phyloP scores from a whole-genome alignment of 768 basidiomycete species.

The Lentinula sp. region DNA sequence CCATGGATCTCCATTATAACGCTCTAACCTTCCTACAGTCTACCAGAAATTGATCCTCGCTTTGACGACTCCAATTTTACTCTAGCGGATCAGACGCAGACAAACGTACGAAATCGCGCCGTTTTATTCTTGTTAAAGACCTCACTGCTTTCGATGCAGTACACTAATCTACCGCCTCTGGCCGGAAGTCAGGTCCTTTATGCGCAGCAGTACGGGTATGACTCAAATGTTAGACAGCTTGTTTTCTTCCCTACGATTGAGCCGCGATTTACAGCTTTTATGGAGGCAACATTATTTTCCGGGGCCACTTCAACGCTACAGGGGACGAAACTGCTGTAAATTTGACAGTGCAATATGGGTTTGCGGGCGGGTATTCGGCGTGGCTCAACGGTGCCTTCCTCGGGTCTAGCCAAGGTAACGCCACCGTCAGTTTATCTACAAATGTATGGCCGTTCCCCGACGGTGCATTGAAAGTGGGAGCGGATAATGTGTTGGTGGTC shows the following conservation, averaged over 20 bases:
- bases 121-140: not conserved
- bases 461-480: constrained; percentile 24
- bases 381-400: constrained; percentile 45
- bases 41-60: constrained; percentile 40
- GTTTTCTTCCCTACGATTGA: not conserved
- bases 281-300: constrained; percentile 45
- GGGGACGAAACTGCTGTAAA: constrained; percentile 41
- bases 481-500: constrained; percentile 38
- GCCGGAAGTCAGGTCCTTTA: constrained; percentile 39
- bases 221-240: not conserved
- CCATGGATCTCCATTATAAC: constrained; percentile 2
- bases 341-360: constrained; percentile 43
- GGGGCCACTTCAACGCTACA: constrained; percentile 44
- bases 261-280: constrained; percentile 32
- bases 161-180: constrained; percentile 42
- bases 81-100: constrained; percentile 34
- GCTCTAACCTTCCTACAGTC: constrained; percentile 18
- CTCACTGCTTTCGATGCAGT: constrained; percentile 21
- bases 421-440: constrained; percentile 35
- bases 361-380: constrained; percentile 46
- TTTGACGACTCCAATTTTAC: constrained; percentile 47
- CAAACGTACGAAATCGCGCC: constrained; percentile 28
- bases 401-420: constrained; percentile 39
- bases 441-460: constrained; percentile 36
- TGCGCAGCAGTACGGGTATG: constrained; percentile 47